A percentile compares a stretch with the other conserved stretches of the same genome.
Conservation (phyloP, 2,329 filamentous ascomycete genomes). For the Ophiocordyceps camponoti-leonardi region DNA sequence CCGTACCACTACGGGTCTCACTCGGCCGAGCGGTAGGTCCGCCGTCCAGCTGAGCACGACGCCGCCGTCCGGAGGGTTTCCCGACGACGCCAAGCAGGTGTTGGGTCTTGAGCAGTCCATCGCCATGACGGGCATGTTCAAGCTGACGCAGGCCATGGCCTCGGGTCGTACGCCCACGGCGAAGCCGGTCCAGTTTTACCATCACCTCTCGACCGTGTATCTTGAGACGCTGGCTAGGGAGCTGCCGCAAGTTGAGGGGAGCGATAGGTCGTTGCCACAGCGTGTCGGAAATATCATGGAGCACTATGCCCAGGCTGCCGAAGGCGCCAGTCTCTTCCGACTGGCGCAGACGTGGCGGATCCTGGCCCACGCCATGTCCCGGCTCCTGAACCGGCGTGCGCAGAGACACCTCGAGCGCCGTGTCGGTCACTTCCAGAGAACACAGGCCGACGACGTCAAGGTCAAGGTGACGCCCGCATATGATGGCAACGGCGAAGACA, state of each 20-base stretch:
- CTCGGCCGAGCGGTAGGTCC: constrained; percentile 22
- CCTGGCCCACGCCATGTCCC: constrained; percentile 34
- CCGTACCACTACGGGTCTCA: constrained; percentile 22
- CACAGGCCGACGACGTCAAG: constrained; percentile 13
- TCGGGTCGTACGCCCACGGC: constrained; percentile 38
- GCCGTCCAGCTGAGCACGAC: constrained; percentile 32
- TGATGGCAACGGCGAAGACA: constrained; percentile 17
- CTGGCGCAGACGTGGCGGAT: constrained; percentile 49
- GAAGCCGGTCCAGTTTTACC: constrained; percentile 31
- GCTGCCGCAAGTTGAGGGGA: constrained; percentile 23
- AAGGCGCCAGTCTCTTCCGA: constrained; percentile 36
- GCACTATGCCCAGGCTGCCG: constrained; percentile 38
- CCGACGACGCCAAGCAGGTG: constrained; percentile 19
- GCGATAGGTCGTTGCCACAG: constrained; percentile 20
- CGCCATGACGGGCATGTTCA: constrained; percentile 37
- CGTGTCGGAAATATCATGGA: constrained; percentile 35
- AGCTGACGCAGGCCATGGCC: constrained; percentile 44
- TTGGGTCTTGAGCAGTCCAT: constrained; percentile 41
- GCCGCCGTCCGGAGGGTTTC: constrained; percentile 24
- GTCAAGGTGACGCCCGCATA: constrained; percentile 3
- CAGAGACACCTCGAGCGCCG: constrained; percentile 38
- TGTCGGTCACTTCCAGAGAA: constrained; percentile 20
- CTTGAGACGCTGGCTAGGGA: constrained; percentile 32
- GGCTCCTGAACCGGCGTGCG: constrained; percentile 36
- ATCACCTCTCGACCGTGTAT: constrained; percentile 38